Base-by-base conservation (phyloP, 2,329 filamentous ascomycete genomes). In the Aspergillus chevalieri region DNA sequence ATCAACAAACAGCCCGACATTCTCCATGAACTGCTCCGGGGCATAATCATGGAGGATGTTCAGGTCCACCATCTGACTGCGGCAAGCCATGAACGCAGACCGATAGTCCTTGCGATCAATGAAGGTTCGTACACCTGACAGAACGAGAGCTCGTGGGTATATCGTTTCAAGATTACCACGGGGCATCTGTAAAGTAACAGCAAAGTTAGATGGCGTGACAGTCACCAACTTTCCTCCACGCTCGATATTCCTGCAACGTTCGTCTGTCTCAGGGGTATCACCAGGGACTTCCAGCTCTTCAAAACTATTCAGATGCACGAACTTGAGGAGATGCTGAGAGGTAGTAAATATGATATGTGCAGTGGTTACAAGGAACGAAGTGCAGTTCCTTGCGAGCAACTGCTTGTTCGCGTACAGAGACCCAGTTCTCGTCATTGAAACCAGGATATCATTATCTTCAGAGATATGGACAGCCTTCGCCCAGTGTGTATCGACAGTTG, bases 121-220 rank as follows among this genome's bases (percentile, higher is more conserved):
- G 46, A 87, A 82, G 45, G 82, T 81, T 44, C 93, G 82, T 49
- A 98, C 94, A 22, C 90, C 91, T 2, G 90, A 89, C 44, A 98
- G 77, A 0, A 98, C 92, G 71, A 98, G 85, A 12, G 92, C 92
- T 52, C 93, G 81, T 14, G 93, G 93, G 63, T 85, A 97, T 45
- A 97, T 91, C 0, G 92, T 97, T 70, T 98, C 93, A 1, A 97
- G 74, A 58, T 98, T 98, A 17, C 93, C 93, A 61, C 93, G 81
- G 1, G 93, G 93, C 88, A 96, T 96, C 66, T 98, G 93, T 3
- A 98, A 75, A 0, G 95, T 82, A 7, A 98, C 76, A 47, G 84
- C 87, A 71, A 95, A 93, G 38, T 83, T 86, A 3, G 89, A 88
- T 1, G 93, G 92, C 69, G 95, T 91, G 24, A 90, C 89, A 1